These are phyloP conservation scores for Yamadazyma dendronema DNA, from an alignment of 1,139 yeast species.

Conservation along the genomic window DNA sequence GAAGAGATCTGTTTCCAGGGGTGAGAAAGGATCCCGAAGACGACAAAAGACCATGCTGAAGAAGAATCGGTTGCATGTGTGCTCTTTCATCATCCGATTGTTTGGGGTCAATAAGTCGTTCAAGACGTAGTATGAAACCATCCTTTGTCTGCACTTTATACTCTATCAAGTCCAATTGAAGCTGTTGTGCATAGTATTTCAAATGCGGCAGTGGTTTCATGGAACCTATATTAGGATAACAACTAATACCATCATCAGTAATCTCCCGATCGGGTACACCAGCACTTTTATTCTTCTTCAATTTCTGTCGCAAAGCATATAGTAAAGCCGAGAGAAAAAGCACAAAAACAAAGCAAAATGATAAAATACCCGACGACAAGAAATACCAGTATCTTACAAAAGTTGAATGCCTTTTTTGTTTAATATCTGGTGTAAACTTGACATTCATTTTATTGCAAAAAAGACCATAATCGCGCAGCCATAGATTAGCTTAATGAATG, in stretches of 20 bases:
- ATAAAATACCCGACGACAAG: conserved; percentile 26
- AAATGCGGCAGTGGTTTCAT: conserved; percentile 36
- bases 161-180: conserved; percentile 59
- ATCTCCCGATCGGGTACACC: conserved; percentile 18
- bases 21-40: conserved; percentile 84
- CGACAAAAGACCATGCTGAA: conserved; percentile 84
- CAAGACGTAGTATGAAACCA: conserved; percentile 67
- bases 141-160: conserved; percentile 71
- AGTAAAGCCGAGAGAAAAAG: conserved; percentile 27
- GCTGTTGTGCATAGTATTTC: conserved; percentile 60
- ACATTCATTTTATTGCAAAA: conserved; percentile 15
- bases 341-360: conserved; percentile 26
- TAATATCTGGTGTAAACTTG: conserved; percentile 21
- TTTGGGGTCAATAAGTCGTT: conserved; percentile 58
- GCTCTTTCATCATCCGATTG: conserved; percentile 30
- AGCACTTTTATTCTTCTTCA: conserved; percentile 19
- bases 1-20: conserved; percentile 72
- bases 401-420: conserved; percentile 17
- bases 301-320: conserved; percentile 24
- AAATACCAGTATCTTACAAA: conserved; percentile 21
- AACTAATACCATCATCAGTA: conserved; percentile 16
- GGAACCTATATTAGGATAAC: conserved; percentile 29
- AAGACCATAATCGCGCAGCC: not conserved
- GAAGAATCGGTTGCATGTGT: conserved; percentile 56
- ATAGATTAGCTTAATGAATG: no score